These are phyloP conservation scores for Avena insularis DNA, from an alignment of 176 grass and related monocot genomes.

Conservation along the genomic window DNA sequence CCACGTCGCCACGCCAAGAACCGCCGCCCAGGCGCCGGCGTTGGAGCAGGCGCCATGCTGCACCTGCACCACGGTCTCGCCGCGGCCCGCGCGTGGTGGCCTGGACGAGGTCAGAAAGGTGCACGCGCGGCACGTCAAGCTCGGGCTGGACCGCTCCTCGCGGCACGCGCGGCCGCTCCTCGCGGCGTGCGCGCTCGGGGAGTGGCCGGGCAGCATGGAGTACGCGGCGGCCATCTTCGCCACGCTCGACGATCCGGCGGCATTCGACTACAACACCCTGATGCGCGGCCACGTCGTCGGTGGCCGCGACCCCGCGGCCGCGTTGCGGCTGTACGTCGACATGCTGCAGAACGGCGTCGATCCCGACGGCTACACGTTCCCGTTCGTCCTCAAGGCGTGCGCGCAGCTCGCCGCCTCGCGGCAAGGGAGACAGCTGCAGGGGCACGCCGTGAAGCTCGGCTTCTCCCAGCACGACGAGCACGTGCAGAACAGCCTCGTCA, in stretches of 20 bases:
- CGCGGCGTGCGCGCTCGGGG: conserved; percentile 56
- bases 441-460: conserved; percentile 65
- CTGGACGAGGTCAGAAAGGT: conserved; percentile 62
- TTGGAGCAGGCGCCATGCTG: conserved; percentile 52
- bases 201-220: conserved; percentile 71
- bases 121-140: conserved; percentile 64
- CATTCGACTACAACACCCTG: conserved; percentile 88
- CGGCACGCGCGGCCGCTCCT: conserved; percentile 61
- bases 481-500: conserved; percentile 77
- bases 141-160: conserved; percentile 63
- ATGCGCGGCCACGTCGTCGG: conserved; percentile 60
- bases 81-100: conserved; percentile 22
- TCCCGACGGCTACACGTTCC: conserved; percentile 75
- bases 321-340: conserved; percentile 56
- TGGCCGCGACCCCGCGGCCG: conserved; percentile 41
- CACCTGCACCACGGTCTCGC: conserved; percentile 45
- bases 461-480: conserved; percentile 58
- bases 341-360: conserved; percentile 49
- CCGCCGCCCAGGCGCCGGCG: conserved; percentile 17
- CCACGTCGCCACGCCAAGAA: conserved; percentile 50
- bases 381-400: conserved; percentile 74
- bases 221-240: conserved; percentile 74
- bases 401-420: conserved; percentile 44
- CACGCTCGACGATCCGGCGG: conserved; percentile 57
- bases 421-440: conserved; percentile 67